phyloP scores from a whole-genome alignment of 1,284 basidiomycete species.

The Pseudozyma pruni region DNA sequence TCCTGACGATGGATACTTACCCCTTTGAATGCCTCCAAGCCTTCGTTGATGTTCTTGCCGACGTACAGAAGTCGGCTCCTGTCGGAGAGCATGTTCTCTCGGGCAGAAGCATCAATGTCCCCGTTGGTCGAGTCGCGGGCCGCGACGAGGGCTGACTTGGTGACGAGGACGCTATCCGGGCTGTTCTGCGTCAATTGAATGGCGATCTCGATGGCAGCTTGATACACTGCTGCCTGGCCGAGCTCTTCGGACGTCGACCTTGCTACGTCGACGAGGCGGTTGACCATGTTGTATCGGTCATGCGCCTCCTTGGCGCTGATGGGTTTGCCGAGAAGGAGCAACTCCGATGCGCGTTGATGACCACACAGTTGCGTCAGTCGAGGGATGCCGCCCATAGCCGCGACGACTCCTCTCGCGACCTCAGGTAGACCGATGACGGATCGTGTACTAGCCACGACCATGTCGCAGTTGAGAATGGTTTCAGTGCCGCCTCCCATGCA shows the following conservation, averaged over 20 bases:
- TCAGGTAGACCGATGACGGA: slow-evolving; percentile 83
- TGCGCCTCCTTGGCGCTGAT: slow-evolving; percentile 78
- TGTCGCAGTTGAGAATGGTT: slow-evolving; percentile 81
- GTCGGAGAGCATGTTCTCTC: slow-evolving; percentile 71
- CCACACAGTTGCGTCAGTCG: slow-evolving; percentile 57
- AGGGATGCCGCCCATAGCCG: slow-evolving; percentile 77
- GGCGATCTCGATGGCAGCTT: slow-evolving; percentile 76
- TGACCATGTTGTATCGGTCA: slow-evolving; percentile 76
- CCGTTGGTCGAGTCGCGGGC: slow-evolving; percentile 61
- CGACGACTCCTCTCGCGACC: slow-evolving; percentile 81
- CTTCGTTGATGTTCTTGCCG: slow-evolving; percentile 79
- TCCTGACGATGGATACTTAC: slow-evolving; percentile 60
- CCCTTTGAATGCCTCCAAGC: slow-evolving; percentile 71
- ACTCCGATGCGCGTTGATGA: slow-evolving; percentile 78
- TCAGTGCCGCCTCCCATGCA: slow-evolving; percentile 85
- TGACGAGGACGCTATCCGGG: slow-evolving; percentile 81
- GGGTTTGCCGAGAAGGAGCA: slow-evolving; percentile 78
- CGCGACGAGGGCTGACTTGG: slow-evolving; percentile 72
- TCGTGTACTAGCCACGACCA: slow-evolving; percentile 79
- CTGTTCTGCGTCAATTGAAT: slow-evolving; percentile 76
- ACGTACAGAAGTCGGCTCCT: slow-evolving; percentile 74
- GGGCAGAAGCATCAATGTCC: slow-evolving; percentile 73
- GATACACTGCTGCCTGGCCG: slow-evolving; percentile 73
- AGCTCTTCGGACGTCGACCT: slow-evolving; percentile 71
- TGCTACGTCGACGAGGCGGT: slow-evolving; percentile 46